Conservation (phyloP, 345 rosid species). For the Eucalyptus cloeziana region DNA sequence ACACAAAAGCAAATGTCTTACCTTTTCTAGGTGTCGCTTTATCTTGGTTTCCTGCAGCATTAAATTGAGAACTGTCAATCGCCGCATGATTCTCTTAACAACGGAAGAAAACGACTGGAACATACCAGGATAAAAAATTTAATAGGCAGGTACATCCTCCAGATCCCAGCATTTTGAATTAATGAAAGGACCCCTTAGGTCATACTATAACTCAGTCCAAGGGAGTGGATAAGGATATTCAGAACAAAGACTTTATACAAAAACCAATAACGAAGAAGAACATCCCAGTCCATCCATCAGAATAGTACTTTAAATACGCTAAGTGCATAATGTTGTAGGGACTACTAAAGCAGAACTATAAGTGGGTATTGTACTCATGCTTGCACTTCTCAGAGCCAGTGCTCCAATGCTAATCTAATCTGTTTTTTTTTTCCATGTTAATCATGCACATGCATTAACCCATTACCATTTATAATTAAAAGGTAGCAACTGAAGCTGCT, state of each 20-base stretch:
- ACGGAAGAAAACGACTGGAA: not conserved
- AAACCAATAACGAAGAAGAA: not conserved
- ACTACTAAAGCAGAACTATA: not conserved
- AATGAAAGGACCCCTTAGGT: not conserved
- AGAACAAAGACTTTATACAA: not conserved
- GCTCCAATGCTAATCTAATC: not conserved
- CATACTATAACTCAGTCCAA: not conserved
- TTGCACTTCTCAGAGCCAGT: not conserved
- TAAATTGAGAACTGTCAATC: conserved; percentile 7
- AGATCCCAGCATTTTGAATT: not conserved
- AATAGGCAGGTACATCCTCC: not conserved
- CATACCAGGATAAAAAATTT: not conserved
- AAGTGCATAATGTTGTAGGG: not conserved
- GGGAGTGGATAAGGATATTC: not conserved
- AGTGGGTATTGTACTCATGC: not conserved
- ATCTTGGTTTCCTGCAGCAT: conserved; percentile 2
- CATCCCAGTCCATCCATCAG: not conserved
- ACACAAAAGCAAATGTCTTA: not conserved
- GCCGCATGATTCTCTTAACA: not conserved
- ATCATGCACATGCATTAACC: not conserved
- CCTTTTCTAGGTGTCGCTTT: not conserved
- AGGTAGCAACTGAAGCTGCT: not conserved
- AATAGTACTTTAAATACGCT: not conserved
- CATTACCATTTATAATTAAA: not conserved
- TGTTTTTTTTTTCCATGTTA: not conserved